phyloP scores from a whole-genome alignment of 768 basidiomycete genomes.

The Auriscalpium orientale region DNA sequence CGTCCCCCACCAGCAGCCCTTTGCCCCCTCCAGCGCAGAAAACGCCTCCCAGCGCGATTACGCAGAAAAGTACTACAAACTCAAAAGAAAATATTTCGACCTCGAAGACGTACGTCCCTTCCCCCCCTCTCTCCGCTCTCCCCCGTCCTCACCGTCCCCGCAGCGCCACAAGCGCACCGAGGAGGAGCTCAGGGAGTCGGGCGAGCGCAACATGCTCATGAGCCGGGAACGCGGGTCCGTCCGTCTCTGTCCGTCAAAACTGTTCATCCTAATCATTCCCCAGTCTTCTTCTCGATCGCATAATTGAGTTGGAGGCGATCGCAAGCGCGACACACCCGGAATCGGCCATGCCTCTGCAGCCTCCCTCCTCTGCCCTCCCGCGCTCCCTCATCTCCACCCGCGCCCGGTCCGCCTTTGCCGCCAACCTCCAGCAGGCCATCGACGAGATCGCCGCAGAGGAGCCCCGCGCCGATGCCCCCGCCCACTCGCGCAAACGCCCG shows the following conservation, averaged over 20 bases:
- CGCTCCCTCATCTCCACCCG: slow-evolving; percentile 37
- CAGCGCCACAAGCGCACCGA: slow-evolving; percentile 56
- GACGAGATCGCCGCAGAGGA: slow-evolving; percentile 38
- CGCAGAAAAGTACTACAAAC: slow-evolving; percentile 53
- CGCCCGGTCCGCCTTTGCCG: slow-evolving; percentile 37
- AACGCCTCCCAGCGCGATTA: slow-evolving; percentile 34
- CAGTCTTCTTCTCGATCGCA: slow-evolving; percentile 51
- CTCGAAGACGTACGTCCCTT: slow-evolving; percentile 52
- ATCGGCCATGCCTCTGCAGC: slow-evolving; percentile 23
- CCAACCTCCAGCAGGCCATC: slow-evolving; percentile 41
- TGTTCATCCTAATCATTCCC: slow-evolving; percentile 7
- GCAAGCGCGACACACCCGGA: slow-evolving; percentile 25
- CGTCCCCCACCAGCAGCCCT: slow-evolving; percentile 27
- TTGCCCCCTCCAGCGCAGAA: slow-evolving; percentile 21
- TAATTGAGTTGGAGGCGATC: slow-evolving; percentile 47
- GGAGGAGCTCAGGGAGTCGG: slow-evolving; percentile 49
- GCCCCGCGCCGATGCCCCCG: slow-evolving; percentile 38
- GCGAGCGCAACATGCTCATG: slow-evolving; percentile 56
- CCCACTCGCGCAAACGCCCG: slow-evolving; percentile 35
- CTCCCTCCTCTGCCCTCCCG: slow-evolving; percentile 40
- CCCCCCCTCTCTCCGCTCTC: neutral
- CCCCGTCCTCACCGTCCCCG: neutral
- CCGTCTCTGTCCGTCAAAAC: slow-evolving; percentile 2
- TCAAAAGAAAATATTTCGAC: slow-evolving; percentile 60
- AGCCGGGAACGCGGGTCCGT: slow-evolving; percentile 58